Evolutionary conservation across 2,329 filamentous ascomycete species (phyloP).

Genomic region (Zelopaecilomyces penicillatus): DNA sequence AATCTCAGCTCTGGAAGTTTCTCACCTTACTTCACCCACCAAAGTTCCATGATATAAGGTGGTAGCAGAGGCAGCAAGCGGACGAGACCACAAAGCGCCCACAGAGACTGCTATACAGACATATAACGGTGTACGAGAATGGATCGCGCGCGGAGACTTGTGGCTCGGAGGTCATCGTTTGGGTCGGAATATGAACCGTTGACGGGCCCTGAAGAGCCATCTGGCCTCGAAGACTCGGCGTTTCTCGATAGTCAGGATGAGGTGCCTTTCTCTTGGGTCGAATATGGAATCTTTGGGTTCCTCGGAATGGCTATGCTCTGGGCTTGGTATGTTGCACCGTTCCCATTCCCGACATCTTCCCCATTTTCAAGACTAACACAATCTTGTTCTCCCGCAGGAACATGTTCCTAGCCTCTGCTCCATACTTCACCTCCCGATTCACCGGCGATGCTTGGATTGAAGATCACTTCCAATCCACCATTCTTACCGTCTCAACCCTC

Average conservation of each 20-base stretch:
- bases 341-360: not conserved
- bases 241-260: conserved; percentile 27
- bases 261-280: conserved; percentile 68
- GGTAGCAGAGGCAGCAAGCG: too few species aligned
- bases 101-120: too few species aligned
- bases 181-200: conserved; percentile 26
- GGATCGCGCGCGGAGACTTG: too few species aligned
- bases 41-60: too few species aligned
- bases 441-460: conserved; percentile 60
- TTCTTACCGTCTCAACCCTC: conserved; percentile 76
- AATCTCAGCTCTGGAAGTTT: too few species aligned
- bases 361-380: not conserved
- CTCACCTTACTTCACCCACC: too few species aligned
- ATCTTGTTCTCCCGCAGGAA: conserved; percentile 52
- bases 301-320: conserved; percentile 92
- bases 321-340: conserved; percentile 65
- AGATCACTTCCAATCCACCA: conserved; percentile 79
- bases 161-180: too few species aligned
- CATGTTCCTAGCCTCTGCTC: conserved; percentile 93
- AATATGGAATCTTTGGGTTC: conserved; percentile 78
- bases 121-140: too few species aligned
- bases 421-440: conserved; percentile 86
- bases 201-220: conserved; percentile 18
- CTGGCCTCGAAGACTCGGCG: conserved; percentile 18
- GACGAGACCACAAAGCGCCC: too few species aligned